Conservation (phyloP, 1,284 basidiomycete genomes). For the Wolfiporia cocos region DNA sequence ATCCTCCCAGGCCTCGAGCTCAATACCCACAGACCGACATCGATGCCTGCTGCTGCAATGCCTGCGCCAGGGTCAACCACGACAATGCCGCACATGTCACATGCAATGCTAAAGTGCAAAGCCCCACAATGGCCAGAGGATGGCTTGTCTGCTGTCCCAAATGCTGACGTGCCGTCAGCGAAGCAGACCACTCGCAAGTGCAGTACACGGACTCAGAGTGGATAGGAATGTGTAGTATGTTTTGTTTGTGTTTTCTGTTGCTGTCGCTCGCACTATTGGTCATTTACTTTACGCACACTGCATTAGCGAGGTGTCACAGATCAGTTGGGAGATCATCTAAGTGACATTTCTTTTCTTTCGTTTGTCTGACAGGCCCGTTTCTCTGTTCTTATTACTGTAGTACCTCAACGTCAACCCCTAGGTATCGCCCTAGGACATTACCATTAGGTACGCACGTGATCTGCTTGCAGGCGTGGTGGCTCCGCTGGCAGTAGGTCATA, state of each 20-base stretch:
- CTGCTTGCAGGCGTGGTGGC: no score
- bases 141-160: slow-evolving; percentile 44
- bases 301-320: no score
- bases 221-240: slow-evolving; percentile 24
- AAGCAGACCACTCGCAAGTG: slow-evolving; percentile 50
- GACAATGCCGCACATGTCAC: slow-evolving; percentile 41
- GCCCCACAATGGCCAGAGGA: slow-evolving; percentile 35
- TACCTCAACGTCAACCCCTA: no score
- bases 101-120: slow-evolving; percentile 62
- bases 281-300: slow-evolving; percentile 30
- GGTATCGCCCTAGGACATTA: no score
- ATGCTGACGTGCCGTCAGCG: slow-evolving; percentile 35
- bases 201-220: slow-evolving; percentile 38
- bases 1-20: slow-evolving; percentile 29
- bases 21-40: slow-evolving; percentile 31
- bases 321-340: no score
- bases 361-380: no score
- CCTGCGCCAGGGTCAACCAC: slow-evolving; percentile 27
- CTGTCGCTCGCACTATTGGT: slow-evolving; percentile 24
- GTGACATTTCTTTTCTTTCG: no score
- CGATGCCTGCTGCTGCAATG: slow-evolving; percentile 24
- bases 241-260: slow-evolving; percentile 26
- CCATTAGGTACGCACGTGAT: no score
- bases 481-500: no score
- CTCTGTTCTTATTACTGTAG: no score